Base-by-base conservation (phyloP, 2,329 filamentous ascomycete species). In the Colletotrichum acutatum region DNA sequence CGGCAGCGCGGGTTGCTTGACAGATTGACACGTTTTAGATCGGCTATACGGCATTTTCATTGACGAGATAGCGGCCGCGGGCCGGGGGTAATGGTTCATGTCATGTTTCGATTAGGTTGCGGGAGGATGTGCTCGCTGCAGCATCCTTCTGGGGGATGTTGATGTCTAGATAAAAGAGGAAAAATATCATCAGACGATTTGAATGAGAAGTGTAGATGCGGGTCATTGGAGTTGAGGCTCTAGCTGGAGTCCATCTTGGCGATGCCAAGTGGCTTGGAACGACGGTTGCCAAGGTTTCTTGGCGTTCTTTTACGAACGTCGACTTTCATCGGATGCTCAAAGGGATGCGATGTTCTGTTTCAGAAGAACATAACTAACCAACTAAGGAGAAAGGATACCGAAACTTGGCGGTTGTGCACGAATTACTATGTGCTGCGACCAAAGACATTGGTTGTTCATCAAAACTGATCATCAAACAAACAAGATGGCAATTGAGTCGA, bases 141-240 rank as follows among this genome's bases (percentile, higher is more conserved):
- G 42, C 60, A 60, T 67, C 32, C 46, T 34, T 16, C 24, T 26
- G 52, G 30, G 37, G 26, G 16, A 14, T 26, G 8, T 12, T n/a
- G 4, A 26, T 49, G 11, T 53, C 22, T 28, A 42, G 26, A 52
- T 30, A 22, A 14, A 54, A 46, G 5, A n/a, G 6, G 11, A 30
- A 37, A 37, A 5, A 11, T 37, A 26, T 56, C 42, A 34, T 19
- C 37, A 42, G 37, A 42, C 37, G 5, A 14, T 19, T 42, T 42
- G 16, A 42, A 42, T 19, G 37, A 42, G 37, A 42, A 42, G 37
- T 66, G 16, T 42, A 6, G 46, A 22, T 22, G 26, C 19, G 59
- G 70, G 70, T 66, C 37, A 32, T 49, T 56, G 66, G 24, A 52
- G 66, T 70, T 72, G 66, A 70, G 70, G 70, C 70, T 70, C 70